These are phyloP conservation scores for Polytrichum commune DNA, from an alignment of 225 moss, liverwort and hornwort species.

Conservation along the genomic window DNA sequence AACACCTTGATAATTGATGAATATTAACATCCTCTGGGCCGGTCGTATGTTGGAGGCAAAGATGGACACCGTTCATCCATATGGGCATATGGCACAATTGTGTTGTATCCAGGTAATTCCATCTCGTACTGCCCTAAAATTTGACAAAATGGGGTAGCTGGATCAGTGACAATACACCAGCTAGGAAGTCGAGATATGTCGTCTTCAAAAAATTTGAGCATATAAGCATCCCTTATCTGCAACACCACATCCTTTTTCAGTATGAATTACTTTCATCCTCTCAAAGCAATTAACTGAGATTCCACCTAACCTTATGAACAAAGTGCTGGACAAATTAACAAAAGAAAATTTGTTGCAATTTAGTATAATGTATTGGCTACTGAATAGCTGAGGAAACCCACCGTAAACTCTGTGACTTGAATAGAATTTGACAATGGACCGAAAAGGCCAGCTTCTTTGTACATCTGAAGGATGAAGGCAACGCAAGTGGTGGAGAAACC, in stretches of 20 bases:
- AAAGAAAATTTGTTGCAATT: too few species aligned
- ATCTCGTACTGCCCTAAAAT: conserved; percentile 78
- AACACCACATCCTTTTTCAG: conserved; percentile 6
- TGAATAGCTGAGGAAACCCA: conserved; percentile 16
- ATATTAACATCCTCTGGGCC: conserved; percentile 63
- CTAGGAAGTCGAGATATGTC: conserved; percentile 75
- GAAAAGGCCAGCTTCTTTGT: conserved; percentile 65
- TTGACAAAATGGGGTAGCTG: conserved; percentile 72
- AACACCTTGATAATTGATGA: too few species aligned
- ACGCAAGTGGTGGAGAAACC: conserved; percentile 64
- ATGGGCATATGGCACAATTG: conserved; percentile 64
- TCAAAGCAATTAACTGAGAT: too few species aligned
- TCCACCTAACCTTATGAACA: too few species aligned
- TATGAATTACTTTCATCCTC: background rate
- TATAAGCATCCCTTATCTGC: conserved; percentile 92
- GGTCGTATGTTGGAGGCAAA: conserved; percentile 69
- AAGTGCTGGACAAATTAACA: too few species aligned
- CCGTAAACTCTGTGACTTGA: conserved; percentile 97
- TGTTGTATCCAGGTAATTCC: conserved; percentile 86
- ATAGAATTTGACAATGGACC: conserved; percentile 49
- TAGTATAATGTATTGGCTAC: too few species aligned
- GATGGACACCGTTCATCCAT: conserved; percentile 92
- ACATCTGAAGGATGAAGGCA: conserved; percentile 69
- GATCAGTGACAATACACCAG: conserved; percentile 65
- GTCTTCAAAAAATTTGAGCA: conserved; percentile 87